These are phyloP conservation scores for Phyllosticta ampelicida DNA, from an alignment of 2,329 filamentous ascomycete genomes.

Conservation along the genomic window DNA sequence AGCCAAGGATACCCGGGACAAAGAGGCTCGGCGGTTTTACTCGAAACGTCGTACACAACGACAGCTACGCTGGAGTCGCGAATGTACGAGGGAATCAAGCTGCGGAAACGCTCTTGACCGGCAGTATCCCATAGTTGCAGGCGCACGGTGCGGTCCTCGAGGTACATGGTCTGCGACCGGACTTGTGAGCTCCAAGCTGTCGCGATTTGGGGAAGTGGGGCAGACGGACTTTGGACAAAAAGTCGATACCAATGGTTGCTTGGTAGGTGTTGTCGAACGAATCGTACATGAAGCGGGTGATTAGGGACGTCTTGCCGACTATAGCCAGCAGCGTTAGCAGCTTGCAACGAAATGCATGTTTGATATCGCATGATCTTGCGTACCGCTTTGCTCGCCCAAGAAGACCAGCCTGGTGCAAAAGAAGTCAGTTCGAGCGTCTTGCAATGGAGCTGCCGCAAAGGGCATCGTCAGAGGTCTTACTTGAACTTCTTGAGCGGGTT, in stretches of 20 bases:
- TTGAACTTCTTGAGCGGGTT: conserved; percentile 99
- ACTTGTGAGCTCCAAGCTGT: conserved; percentile 1
- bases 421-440: neutral
- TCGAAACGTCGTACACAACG: conserved; percentile 97
- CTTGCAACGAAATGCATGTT: too few species aligned
- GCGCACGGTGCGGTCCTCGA: conserved; percentile 94
- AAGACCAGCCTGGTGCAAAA: conserved; percentile 66
- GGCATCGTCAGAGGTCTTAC: conserved; percentile 36
- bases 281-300: conserved; percentile 99
- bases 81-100: conserved; percentile 95
- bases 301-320: conserved; percentile 98
- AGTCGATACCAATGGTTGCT: conserved; percentile 98
- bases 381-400: conserved; percentile 97
- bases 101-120: conserved; percentile 93
- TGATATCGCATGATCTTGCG: conserved; percentile 23
- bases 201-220: neutral
- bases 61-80: conserved; percentile 96
- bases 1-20: conserved; percentile 1
- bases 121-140: conserved; percentile 98
- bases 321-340: conserved; percentile 17
- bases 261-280: conserved; percentile 99
- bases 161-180: conserved; percentile 77
- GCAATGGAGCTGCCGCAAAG: neutral
- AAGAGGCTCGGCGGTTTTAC: conserved; percentile 33
- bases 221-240: conserved; percentile 76